phyloP scores from a whole-genome alignment of 805 yeast species.

The Blastobotrys chiropterorum region DNA sequence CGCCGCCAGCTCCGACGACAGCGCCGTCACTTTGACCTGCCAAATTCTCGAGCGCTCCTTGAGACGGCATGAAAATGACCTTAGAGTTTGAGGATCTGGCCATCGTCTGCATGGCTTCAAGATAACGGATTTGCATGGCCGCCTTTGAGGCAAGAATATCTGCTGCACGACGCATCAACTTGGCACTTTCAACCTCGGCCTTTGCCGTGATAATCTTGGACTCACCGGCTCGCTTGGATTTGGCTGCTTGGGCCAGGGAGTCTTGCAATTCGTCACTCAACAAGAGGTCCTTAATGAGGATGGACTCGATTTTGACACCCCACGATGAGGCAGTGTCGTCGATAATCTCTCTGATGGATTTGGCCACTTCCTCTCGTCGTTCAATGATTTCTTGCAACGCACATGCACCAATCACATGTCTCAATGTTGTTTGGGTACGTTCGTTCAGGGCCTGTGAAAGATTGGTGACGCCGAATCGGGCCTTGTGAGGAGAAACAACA shows the following conservation, averaged over 20 bases:
- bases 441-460: constrained; percentile 53
- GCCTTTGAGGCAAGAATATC: constrained; percentile 68
- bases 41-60: constrained; percentile 34
- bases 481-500: constrained; percentile 61
- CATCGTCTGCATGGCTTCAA: constrained; percentile 75
- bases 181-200: constrained; percentile 72
- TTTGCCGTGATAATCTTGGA: constrained; percentile 67
- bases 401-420: constrained; percentile 66
- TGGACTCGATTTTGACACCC: constrained; percentile 66
- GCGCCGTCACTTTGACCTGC: constrained; percentile 10
- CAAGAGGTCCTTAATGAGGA: constrained; percentile 59
- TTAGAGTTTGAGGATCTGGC: constrained; percentile 55
- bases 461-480: constrained; percentile 50
- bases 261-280: constrained; percentile 50
- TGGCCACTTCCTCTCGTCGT: constrained; percentile 65
- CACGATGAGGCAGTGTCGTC: constrained; percentile 56
- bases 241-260: constrained; percentile 67
- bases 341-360: constrained; percentile 54
- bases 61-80: constrained; percentile 67
- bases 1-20: constrained; percentile 6
- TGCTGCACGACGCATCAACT: constrained; percentile 72
- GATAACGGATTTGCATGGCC: constrained; percentile 71
- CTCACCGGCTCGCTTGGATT: constrained; percentile 70
- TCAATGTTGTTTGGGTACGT: constrained; percentile 64
- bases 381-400: constrained; percentile 66